phyloP scores from a whole-genome alignment of 2,329 filamentous ascomycete species.

The Coniochaeta sp. region DNA sequence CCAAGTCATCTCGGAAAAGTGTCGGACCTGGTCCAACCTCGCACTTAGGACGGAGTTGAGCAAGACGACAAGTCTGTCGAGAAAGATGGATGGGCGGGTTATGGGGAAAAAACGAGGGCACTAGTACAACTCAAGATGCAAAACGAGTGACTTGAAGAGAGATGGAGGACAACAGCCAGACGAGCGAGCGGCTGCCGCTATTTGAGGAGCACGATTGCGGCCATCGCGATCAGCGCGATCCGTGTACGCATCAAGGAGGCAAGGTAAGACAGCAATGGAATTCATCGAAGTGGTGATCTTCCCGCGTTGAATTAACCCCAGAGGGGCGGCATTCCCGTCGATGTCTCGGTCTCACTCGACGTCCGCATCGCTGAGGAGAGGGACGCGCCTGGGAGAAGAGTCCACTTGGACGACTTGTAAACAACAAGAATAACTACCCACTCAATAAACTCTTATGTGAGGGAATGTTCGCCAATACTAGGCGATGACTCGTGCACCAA shows the following conservation, averaged over 20 bases:
- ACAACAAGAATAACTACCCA: neutral
- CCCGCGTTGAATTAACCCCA: neutral
- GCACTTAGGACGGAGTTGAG: neutral
- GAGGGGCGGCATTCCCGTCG: conserved; percentile 4
- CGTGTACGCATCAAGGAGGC: neutral
- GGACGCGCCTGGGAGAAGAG: neutral
- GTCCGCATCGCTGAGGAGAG: neutral
- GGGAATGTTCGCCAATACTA: neutral
- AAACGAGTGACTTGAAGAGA: conserved; percentile 1
- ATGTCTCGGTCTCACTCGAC: conserved; percentile 6
- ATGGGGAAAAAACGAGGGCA: neutral
- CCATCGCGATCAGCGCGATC: neutral
- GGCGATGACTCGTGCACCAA: neutral
- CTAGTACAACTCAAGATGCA: neutral
- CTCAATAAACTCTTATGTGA: neutral
- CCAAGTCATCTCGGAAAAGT: neutral
- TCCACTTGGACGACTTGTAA: neutral
- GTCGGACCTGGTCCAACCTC: neutral
- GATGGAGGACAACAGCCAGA: neutral
- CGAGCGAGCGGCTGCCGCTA: neutral
- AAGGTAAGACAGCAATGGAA: conserved; percentile 1
- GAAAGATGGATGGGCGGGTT: neutral
- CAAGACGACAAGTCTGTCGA: neutral
- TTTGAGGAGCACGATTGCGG: neutral
- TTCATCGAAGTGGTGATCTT: neutral